Percentiles rank a stretch among this genome's conserved stretches.
Evolutionary conservation across 23 red algal species (phyloP).

Genomic region (Gracilaria gracilis): DNA sequence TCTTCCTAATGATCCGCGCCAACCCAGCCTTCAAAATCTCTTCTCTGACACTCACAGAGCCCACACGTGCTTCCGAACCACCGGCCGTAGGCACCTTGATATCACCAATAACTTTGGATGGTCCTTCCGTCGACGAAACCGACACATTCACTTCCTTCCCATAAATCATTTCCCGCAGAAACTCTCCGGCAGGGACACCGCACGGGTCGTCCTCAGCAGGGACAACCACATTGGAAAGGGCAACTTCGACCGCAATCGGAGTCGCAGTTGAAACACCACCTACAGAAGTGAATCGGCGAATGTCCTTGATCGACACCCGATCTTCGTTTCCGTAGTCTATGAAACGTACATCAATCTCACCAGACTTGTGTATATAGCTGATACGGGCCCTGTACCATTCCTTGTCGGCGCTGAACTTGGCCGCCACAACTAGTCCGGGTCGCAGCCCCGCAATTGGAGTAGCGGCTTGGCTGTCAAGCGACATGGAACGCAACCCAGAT

Average conservation of each 20-base stretch:
- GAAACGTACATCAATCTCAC: slow-evolving; percentile 72
- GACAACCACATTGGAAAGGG: slow-evolving; percentile 69
- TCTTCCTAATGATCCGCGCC: slow-evolving; percentile 75
- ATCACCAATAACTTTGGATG: slow-evolving; percentile 58
- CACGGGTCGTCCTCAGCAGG: slow-evolving; percentile 70
- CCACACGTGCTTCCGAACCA: slow-evolving; percentile 15
- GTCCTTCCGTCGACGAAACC: slow-evolving; percentile 36
- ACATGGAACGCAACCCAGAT: slow-evolving; percentile 54
- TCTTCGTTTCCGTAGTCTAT: slow-evolving; percentile 90
- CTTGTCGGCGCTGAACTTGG: slow-evolving; percentile 73
- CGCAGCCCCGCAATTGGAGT: slow-evolving; percentile 52
- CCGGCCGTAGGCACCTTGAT: slow-evolving; percentile 47
- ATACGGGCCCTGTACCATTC: slow-evolving; percentile 83
- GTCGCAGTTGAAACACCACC: slow-evolving; percentile 46
- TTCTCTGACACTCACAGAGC: slow-evolving; percentile 56
- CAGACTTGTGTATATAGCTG: slow-evolving; percentile 37
- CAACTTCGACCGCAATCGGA: slow-evolving; percentile 66
- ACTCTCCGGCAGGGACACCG: slow-evolving; percentile 68
- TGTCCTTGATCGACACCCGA: slow-evolving; percentile 55
- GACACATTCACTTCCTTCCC: slow-evolving; percentile 60
- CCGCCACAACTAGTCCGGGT: slow-evolving; percentile 69
- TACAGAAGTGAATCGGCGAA: slow-evolving; percentile 38
- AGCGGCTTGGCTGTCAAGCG: slow-evolving; percentile 37
- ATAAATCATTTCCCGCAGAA: slow-evolving; percentile 74
- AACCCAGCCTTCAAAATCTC: slow-evolving; percentile 75